Evolutionary conservation across 2,329 filamentous ascomycete genomes (phyloP), one percentile per base, ranked within the genome.

Genomic region (Sarocladium brachiariae): DNA sequence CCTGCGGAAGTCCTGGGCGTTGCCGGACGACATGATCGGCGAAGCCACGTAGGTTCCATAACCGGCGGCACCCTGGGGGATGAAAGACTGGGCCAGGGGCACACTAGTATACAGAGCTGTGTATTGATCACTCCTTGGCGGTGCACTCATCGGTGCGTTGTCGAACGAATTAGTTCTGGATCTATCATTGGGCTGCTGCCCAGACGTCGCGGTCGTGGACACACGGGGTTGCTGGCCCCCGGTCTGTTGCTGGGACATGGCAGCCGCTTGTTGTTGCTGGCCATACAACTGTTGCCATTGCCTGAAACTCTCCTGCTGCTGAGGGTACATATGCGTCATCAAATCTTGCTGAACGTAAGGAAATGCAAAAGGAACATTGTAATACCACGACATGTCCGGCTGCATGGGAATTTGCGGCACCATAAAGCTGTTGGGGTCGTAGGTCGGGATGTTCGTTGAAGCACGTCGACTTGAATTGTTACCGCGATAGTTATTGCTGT

Each of bases 81-180:
- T 79, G 54, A 75, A 78, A 2, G 68, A 49, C 66, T 68, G 52
- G 59, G 70, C 59, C 70, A 67, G 39, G 62, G 61, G 62, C 60
- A 72, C 65, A 4, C 64, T 62, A 10, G 46, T 37, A 45, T 71
- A 74, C 54, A 80, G 73, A 52, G 74, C 70, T 4, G 46, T 18
- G 60, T 76, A 83, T 55, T 81, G 61, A 11, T 84, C 80, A 1
- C 75, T 75, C 9, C 75, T 74, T 2, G 81, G 30, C 9, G 46
- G 78, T 1, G 79, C 77, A n/a, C 72, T 77, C 33, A 82, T 61
- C 4, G 81, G 80, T 16, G 77, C 71, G 50, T 77, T 81, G 58
- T 85, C 81, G 58, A 84, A 80, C 11, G 80, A 84, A 59, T 78
- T 81, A 6, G 80, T 83, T 54, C 81, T 74, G 33, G 79, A 77